Percentiles rank a stretch among this genome's conserved stretches.
Conservation (phyloP, 169 alveolate genomes). For the Amoebophrya sp. region DNA sequence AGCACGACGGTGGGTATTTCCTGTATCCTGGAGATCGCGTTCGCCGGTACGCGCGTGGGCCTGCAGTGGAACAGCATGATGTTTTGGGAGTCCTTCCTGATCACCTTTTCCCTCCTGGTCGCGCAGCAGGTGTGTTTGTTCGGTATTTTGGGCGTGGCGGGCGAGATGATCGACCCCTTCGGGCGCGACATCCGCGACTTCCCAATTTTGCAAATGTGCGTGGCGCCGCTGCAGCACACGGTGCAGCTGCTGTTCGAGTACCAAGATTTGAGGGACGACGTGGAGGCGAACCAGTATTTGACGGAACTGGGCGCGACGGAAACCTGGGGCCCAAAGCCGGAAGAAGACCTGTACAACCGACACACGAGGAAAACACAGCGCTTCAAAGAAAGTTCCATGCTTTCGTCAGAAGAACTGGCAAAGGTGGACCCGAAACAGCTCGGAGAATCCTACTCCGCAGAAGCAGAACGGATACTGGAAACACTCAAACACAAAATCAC, state of each 20-base stretch:
- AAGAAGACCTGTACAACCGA: background rate
- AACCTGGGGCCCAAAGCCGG: background rate
- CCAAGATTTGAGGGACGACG: background rate
- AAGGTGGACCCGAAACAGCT: background rate
- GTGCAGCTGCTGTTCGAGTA: background rate
- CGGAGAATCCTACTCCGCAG: background rate
- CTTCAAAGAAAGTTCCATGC: background rate
- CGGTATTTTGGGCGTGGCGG: background rate
- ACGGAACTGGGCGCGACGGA: background rate
- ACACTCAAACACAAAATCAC: background rate
- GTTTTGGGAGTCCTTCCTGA: background rate
- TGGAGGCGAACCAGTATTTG: background rate
- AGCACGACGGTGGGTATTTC: background rate
- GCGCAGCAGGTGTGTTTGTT: constrained; percentile 1
- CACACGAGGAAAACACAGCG: background rate
- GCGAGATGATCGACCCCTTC: constrained; percentile 2
- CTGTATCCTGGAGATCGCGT: background rate
- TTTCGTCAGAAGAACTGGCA: background rate
- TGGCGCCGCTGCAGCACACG: constrained; percentile 6
- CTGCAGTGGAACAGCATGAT: background rate
- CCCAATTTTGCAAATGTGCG: background rate
- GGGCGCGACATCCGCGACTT: background rate
- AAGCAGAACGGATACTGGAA: background rate
- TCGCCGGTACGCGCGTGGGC: background rate
- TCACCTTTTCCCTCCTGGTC: background rate